phyloP scores from a whole-genome alignment of 1,284 basidiomycete genomes.

The Austropuccinia psidii region DNA sequence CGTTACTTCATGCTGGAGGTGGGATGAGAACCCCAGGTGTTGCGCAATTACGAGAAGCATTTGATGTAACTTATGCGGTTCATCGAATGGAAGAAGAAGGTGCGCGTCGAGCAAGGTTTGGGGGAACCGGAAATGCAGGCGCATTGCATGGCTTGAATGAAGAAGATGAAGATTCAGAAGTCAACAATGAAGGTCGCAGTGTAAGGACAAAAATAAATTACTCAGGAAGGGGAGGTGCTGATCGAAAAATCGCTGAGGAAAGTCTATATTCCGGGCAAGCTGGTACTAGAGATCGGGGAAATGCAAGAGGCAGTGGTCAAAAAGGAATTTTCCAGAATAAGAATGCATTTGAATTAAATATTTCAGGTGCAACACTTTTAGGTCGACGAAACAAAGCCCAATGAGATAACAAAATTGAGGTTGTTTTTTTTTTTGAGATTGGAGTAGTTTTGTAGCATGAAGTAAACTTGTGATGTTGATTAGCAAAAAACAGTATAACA shows the following conservation, averaged over 20 bases:
- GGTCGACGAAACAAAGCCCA: slow-evolving; percentile 54
- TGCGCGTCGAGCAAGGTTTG: slow-evolving; percentile 63
- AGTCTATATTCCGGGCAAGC: slow-evolving; percentile 62
- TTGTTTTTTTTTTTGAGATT: no score
- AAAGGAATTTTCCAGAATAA: no score
- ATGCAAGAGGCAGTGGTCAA: no score
- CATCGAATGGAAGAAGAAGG: slow-evolving; percentile 99
- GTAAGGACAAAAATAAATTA: not conserved
- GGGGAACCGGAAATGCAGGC: slow-evolving; percentile 56
- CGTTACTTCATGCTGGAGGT: slow-evolving; percentile 70
- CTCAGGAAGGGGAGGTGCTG: slow-evolving; percentile 44
- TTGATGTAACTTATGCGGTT: slow-evolving; percentile 97
- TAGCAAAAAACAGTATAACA: no score
- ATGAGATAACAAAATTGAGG: no score
- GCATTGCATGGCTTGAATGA: slow-evolving; percentile 75
- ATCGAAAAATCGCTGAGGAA: slow-evolving; percentile 49
- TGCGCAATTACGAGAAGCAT: slow-evolving; percentile 84
- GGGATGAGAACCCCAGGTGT: slow-evolving; percentile 85
- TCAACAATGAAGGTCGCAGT: slow-evolving; percentile 18
- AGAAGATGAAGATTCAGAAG: slow-evolving; percentile 61
- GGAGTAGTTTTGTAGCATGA: no score
- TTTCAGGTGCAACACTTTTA: slow-evolving; percentile 73
- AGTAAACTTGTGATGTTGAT: no score
- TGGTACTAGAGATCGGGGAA: slow-evolving; percentile 60
- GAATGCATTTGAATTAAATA: slow-evolving; percentile 66